phyloP scores from a whole-genome alignment of 768 basidiomycete species.

The Naganishia randhawae region DNA sequence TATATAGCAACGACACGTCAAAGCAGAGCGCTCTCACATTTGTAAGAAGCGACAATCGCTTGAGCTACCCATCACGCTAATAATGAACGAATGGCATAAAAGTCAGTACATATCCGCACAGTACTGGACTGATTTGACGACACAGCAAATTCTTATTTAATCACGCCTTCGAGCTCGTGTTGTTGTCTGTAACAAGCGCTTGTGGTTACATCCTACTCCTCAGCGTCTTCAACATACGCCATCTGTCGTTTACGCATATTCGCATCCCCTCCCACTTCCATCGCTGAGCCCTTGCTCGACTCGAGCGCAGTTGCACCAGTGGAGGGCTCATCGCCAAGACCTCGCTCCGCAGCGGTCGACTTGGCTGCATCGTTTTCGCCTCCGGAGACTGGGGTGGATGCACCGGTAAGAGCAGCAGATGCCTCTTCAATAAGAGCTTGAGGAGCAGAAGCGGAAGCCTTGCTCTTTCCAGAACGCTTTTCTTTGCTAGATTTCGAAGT shows the following conservation, averaged over 20 bases:
- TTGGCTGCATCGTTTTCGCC: conserved; percentile 13
- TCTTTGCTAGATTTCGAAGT: conserved; percentile 27
- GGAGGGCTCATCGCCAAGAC: conserved; percentile 20
- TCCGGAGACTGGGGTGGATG: conserved; percentile 10
- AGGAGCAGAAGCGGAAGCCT: conserved; percentile 4
- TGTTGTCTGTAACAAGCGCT: not conserved
- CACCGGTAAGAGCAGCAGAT: conserved; percentile 5
- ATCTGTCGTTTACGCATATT: conserved; percentile 31
- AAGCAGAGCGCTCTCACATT: too few species aligned
- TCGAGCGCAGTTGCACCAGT: conserved; percentile 19
- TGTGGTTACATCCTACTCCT: conserved; percentile 52
- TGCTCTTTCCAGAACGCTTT: conserved; percentile 15
- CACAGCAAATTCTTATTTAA: too few species aligned
- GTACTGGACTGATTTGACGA: too few species aligned
- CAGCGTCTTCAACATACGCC: conserved; percentile 51
- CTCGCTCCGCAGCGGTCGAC: conserved; percentile 8
- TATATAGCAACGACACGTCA: too few species aligned
- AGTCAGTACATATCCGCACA: too few species aligned
- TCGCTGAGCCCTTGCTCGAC: not conserved
- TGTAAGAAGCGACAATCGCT: too few species aligned
- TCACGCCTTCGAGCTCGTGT: too few species aligned
- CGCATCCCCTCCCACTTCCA: conserved; percentile 24
- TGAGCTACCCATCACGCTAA: too few species aligned
- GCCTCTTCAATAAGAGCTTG: conserved; percentile 9
- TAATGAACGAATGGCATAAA: too few species aligned